A percentile compares a stretch with the other conserved stretches of the same genome.
These are phyloP conservation scores for Fraxinus floribunda DNA, from an alignment of 305 asterid genomes.

Conservation along the genomic window DNA sequence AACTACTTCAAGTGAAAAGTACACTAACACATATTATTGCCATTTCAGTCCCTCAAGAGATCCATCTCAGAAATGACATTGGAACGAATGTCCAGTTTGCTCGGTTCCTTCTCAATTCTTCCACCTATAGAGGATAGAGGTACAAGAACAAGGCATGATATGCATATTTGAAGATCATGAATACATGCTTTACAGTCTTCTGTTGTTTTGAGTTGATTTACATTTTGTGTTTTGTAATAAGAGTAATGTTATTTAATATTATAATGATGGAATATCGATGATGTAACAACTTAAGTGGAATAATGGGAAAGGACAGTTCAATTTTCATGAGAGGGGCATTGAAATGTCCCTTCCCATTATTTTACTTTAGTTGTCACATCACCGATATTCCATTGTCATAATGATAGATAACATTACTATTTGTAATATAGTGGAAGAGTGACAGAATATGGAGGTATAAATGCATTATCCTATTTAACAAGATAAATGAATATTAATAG, in stretches of 20 bases:
- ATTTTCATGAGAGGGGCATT: too few species aligned
- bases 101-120: conserved; percentile 67
- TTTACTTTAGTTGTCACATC: too few species aligned
- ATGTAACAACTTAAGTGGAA: too few species aligned
- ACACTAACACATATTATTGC: conserved; percentile 24
- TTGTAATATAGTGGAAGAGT: neutral
- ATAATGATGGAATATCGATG: too few species aligned
- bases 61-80: conserved; percentile 76
- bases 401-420: too few species aligned
- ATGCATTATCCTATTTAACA: neutral
- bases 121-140: conserved; percentile 60
- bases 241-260: too few species aligned
- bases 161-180: neutral
- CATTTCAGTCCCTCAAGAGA: conserved; percentile 57
- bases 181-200: conserved; percentile 1
- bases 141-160: conserved; percentile 30
- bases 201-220: conserved; percentile 2
- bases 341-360: too few species aligned
- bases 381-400: too few species aligned
- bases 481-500: neutral
- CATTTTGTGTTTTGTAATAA: neutral
- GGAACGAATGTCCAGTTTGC: conserved; percentile 64
- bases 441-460: neutral
- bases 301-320: too few species aligned
- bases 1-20: conserved; percentile 14